phyloP scores from a whole-genome alignment of 768 basidiomycete species.

The Pseudohyphozyma bogoriensis region DNA sequence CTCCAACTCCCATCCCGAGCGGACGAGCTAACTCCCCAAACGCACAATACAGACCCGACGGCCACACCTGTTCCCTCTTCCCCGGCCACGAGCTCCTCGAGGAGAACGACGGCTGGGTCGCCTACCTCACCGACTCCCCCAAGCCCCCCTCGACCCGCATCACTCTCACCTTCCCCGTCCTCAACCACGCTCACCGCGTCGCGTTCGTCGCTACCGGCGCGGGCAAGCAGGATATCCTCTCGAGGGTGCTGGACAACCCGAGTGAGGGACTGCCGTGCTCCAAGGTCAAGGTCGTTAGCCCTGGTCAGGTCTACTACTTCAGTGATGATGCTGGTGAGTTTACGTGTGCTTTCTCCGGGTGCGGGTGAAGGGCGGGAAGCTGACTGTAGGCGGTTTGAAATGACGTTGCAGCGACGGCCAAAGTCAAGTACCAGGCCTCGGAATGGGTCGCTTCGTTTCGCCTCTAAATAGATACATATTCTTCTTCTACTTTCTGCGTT shows the following conservation, averaged over 20 bases:
- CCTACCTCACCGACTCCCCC: slow-evolving; percentile 81
- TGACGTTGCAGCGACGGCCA: too few relatives aligned
- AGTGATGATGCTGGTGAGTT: slow-evolving; percentile 60
- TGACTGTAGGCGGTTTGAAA: too few relatives aligned
- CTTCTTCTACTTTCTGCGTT: too few relatives aligned
- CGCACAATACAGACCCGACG: slow-evolving; percentile 37
- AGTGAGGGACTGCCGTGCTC: slow-evolving; percentile 72
- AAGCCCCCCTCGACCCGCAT: slow-evolving; percentile 84
- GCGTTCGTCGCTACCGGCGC: slow-evolving; percentile 82
- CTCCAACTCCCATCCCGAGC: not conserved
- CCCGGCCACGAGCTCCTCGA: slow-evolving; percentile 73
- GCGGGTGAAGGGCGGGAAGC: not conserved
- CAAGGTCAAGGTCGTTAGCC: slow-evolving; percentile 61
- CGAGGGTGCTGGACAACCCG: slow-evolving; percentile 64
- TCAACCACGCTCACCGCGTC: slow-evolving; percentile 77
- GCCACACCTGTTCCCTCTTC: slow-evolving; percentile 97
- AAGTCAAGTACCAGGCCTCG: too few relatives aligned
- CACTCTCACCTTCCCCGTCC: slow-evolving; percentile 82
- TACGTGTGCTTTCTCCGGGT: not conserved
- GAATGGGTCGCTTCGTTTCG: too few relatives aligned
- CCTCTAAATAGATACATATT: too few relatives aligned
- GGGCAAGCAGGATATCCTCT: slow-evolving; percentile 66
- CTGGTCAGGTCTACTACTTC: slow-evolving; percentile 90
- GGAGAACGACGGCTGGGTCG: slow-evolving; percentile 92
- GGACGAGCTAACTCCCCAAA: not conserved